Base-by-base conservation (phyloP, 1,284 basidiomycete genomes). In the Pseudozyma tsukubaensis region DNA sequence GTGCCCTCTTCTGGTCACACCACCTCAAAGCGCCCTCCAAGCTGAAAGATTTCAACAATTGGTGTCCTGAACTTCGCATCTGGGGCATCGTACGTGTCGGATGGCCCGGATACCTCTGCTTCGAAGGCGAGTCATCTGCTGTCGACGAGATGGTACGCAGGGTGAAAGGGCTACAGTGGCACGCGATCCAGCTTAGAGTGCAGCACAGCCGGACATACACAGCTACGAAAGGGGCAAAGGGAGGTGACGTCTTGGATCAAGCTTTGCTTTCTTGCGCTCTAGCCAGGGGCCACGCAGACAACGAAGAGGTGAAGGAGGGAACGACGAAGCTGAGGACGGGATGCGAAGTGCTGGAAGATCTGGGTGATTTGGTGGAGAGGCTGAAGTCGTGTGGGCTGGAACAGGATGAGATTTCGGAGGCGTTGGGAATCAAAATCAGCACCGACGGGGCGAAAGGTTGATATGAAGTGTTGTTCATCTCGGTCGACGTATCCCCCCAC, bases 1-100 rank as follows among this genome's bases (percentile, higher is more conserved):
- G 72, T n/a, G 72, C 66, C 4, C 40, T 74, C 14, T 69, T 74
- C 56, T 74, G 72, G 72, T 65, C 63, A 7, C 66, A 73, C 36
- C 77, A 79, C 40, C 70, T 79, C 36, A 74, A 72, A 39, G 75
- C 77, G 3, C 69, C 75, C 2, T 75, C 72, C 11, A 79, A 79
- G 45, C 62, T 74, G 16, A 68, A 72, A 35, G 74, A 79, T 19
- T 65, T 79, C 40, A 60, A 68, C 61, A 59, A 64, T 32, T 77
- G 75, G 72, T 75, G 69, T 58, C 50, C 72, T 12, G 75, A 77
- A 45, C 69, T 77, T 11, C n/a, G 42, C 32, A 13, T 79, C 16
- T 77, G 70, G 65, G 75, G 69, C 9, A 32, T 79, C n/a, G 58
- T 79, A 2, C 74, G 75, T 14, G 53, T 68, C n/a, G 77, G 72